Conservation (phyloP, 768 basidiomycete species). For the Pulveroboletus frians region DNA sequence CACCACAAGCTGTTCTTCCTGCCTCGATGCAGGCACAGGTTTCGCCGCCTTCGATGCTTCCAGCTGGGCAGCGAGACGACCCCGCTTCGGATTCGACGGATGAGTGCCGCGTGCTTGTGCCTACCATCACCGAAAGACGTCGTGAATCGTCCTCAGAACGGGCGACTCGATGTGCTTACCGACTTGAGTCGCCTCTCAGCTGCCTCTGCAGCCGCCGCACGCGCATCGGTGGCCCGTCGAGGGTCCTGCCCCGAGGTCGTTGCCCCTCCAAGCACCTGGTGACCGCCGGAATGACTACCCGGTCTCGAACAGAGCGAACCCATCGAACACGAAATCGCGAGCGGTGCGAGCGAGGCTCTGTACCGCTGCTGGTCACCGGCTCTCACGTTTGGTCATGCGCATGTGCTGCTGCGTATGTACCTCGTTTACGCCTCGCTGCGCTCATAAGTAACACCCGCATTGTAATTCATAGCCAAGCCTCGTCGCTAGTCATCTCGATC, state of each 20-base stretch:
- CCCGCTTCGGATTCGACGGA: conserved; percentile 42
- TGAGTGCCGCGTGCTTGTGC: conserved; percentile 40
- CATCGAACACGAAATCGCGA: conserved; percentile 32
- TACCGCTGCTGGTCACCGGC: neutral
- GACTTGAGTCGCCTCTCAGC: conserved; percentile 55
- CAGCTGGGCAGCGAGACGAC: conserved; percentile 39
- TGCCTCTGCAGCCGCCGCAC: conserved; percentile 56
- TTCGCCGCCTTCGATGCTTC: conserved; percentile 36
- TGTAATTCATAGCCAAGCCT: neutral
- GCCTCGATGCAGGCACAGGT: conserved; percentile 34
- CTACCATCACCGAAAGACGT: conserved; percentile 22
- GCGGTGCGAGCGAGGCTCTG: neutral
- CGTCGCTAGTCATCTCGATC: neutral
- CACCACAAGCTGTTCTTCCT: conserved; percentile 43
- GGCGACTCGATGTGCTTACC: conserved; percentile 34
- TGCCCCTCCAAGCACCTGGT: conserved; percentile 45
- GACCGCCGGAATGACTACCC: conserved; percentile 37
- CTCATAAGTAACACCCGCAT: conserved; percentile 2
- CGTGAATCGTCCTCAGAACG: conserved; percentile 24
- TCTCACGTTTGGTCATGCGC: conserved; percentile 15
- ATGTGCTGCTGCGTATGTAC: conserved; percentile 4
- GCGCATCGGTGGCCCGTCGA: conserved; percentile 37
- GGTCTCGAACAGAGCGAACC: conserved; percentile 57
- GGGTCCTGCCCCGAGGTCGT: conserved; percentile 20
- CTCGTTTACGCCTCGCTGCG: conserved; percentile 19